Percentiles rank a stretch among this genome's conserved stretches.
These are phyloP conservation scores for Ophiostoma sp. DNA, from an alignment of 2,329 filamentous ascomycete genomes.

Conservation along the genomic window DNA sequence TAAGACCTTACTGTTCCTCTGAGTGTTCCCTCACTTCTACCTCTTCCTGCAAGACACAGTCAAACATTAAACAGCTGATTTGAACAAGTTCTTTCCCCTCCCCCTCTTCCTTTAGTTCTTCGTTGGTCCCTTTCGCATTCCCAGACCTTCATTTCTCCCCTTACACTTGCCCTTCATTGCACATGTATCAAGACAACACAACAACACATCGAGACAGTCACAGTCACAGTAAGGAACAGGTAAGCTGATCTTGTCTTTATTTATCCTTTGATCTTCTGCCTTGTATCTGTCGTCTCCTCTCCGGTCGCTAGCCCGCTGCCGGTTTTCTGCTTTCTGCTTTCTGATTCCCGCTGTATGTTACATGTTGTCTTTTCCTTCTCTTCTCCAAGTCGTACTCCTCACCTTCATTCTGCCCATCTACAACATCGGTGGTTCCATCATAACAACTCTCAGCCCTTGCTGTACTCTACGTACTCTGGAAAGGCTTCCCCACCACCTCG, in stretches of 20 bases:
- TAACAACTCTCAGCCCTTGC: not conserved
- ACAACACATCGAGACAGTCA: not conserved
- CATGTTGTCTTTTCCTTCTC: not conserved
- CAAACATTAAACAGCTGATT: not conserved
- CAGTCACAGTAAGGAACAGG: not conserved
- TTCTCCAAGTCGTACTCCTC: not conserved
- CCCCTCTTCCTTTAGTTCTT: not conserved
- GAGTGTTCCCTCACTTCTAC: constrained; percentile 13
- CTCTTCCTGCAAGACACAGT: constrained; percentile 14
- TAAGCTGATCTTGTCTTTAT: not conserved
- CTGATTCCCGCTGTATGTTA: not conserved
- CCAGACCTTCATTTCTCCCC: not conserved
- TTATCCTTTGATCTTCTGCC: not conserved
- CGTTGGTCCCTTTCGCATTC: not conserved
- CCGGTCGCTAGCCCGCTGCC: not conserved
- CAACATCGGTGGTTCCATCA: not conserved
- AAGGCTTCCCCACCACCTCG: not conserved
- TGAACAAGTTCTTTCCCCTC: not conserved
- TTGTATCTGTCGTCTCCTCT: not conserved
- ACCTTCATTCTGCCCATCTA: not conserved
- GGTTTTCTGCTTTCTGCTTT: not conserved
- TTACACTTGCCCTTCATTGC: constrained; percentile 1
- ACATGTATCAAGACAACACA: not conserved
- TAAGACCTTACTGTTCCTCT: constrained; percentile 13
- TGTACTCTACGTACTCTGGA: not conserved